Percentiles rank a stretch among this genome's conserved stretches.
Evolutionary conservation across 164 flowering plant genomes (phyloP).

Genomic region (Aristolochia fimbriata): DNA sequence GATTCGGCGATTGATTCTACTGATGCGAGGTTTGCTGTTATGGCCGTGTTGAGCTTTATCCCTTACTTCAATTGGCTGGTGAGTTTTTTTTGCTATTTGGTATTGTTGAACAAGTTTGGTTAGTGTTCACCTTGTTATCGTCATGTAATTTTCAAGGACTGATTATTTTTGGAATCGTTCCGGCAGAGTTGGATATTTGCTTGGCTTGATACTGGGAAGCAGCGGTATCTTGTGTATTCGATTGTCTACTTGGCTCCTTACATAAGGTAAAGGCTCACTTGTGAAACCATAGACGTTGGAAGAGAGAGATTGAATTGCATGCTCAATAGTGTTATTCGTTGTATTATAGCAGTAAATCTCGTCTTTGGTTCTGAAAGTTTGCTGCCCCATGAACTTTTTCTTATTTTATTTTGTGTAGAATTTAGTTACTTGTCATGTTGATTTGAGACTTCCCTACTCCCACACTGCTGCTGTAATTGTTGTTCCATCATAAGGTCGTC

Average conservation of each 20-base stretch:
- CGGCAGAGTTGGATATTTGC: conserved; percentile 91
- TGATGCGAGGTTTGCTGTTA: conserved; percentile 66
- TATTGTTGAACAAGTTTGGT: neutral
- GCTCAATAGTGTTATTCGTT: too few species aligned
- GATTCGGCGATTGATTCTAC: conserved; percentile 29
- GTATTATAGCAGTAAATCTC: too few species aligned
- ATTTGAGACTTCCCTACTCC: too few species aligned
- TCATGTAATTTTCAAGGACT: neutral
- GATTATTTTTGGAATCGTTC: neutral
- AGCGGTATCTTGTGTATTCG: conserved; percentile 67
- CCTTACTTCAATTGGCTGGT: conserved; percentile 99
- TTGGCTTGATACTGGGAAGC: conserved; percentile 71
- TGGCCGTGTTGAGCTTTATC: conserved; percentile 83
- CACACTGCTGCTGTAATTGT: too few species aligned
- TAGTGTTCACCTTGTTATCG: neutral
- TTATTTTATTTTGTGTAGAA: too few species aligned
- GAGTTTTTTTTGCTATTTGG: conserved; percentile 5
- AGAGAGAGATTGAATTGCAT: too few species aligned
- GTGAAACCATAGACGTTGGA: too few species aligned
- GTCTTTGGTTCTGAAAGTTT: too few species aligned
- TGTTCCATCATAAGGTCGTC: too few species aligned
- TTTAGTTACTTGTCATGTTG: too few species aligned
- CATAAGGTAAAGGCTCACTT: conserved; percentile 36
- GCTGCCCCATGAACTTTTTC: too few species aligned
- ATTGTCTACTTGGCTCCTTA: conserved; percentile 80